These are phyloP conservation scores for Corylus avellana DNA, from an alignment of 306 rosid species.

Conservation along the genomic window DNA sequence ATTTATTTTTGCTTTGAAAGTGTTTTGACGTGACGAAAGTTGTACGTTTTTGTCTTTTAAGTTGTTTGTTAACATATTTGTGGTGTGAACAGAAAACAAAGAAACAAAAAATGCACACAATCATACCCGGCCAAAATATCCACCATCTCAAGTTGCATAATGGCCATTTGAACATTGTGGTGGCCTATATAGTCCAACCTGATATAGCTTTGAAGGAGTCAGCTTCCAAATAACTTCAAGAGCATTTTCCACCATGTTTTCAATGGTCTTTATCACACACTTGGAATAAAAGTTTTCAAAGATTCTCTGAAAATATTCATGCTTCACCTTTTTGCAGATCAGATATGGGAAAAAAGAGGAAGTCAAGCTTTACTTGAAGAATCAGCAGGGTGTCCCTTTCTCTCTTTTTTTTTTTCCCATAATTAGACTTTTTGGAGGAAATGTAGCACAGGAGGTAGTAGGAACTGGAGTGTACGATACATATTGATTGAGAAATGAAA, in stretches of 20 bases:
- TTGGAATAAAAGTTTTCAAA: not conserved
- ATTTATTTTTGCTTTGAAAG: too few relatives aligned
- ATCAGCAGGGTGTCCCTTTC: not conserved
- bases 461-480: not conserved
- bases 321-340: not conserved
- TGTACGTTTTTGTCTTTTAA: too few relatives aligned
- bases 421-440: not conserved
- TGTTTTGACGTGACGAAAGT: too few relatives aligned
- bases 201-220: not conserved
- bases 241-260: not conserved
- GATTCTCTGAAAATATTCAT: not conserved
- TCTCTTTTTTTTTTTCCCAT: too few relatives aligned
- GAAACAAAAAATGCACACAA: too few relatives aligned
- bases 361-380: not conserved
- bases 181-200: not conserved
- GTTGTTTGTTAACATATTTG: too few relatives aligned
- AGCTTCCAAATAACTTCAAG: not conserved
- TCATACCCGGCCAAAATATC: too few relatives aligned
- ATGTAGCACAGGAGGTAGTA: not conserved
- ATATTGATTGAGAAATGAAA: not conserved
- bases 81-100: too few relatives aligned
- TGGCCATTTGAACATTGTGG: not conserved
- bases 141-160: too few relatives aligned
- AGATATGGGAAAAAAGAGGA: not conserved
- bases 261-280: not conserved